phyloP scores from a whole-genome alignment of 2,329 filamentous ascomycete genomes.

The Xylariaceae sp. region DNA sequence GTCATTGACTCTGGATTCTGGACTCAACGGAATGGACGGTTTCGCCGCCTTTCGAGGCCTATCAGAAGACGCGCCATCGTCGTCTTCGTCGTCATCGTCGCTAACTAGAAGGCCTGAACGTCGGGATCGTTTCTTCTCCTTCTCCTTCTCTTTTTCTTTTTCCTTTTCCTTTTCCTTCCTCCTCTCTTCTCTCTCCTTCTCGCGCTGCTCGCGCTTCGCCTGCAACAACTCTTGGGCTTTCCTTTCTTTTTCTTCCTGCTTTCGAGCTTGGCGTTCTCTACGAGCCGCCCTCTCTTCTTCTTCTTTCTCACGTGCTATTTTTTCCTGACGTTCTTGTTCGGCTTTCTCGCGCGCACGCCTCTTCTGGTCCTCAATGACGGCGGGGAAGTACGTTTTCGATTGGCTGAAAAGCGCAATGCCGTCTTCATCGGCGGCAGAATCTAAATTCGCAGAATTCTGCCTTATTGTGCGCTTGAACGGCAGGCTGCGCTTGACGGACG shows the following conservation, averaged over 20 bases:
- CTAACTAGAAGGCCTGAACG: slow-evolving; percentile 16
- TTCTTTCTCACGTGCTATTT: slow-evolving; percentile 17
- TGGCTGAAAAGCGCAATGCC: slow-evolving; percentile 46
- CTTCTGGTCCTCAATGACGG: slow-evolving; percentile 39
- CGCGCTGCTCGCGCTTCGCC: not conserved
- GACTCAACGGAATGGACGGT: slow-evolving; percentile 13
- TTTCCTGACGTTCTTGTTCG: slow-evolving; percentile 25
- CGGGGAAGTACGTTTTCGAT: slow-evolving; percentile 45
- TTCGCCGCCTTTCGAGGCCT: slow-evolving; percentile 19
- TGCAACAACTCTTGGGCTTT: slow-evolving; percentile 14
- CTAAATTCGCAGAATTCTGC: slow-evolving; percentile 30
- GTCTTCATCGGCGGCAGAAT: slow-evolving; percentile 33
- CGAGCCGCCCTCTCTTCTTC: slow-evolving; percentile 11
- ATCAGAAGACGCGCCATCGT: slow-evolving; percentile 17
- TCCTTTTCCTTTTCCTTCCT: slow-evolving; percentile 4
- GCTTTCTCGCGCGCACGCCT: slow-evolving; percentile 25
- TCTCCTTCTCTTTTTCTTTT: not conserved
- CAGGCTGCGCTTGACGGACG: slow-evolving; percentile 36
- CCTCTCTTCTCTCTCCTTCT: not conserved
- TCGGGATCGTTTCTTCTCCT: slow-evolving; percentile 24
- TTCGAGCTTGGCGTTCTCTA: not conserved
- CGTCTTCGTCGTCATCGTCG: slow-evolving; percentile 7
- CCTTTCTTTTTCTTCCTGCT: slow-evolving; percentile 14
- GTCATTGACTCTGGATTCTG: slow-evolving; percentile 8
- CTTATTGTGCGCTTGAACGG: slow-evolving; percentile 48